Base-by-base conservation (phyloP, 2,329 filamentous ascomycete genomes). In the Ascochyta lentis region DNA sequence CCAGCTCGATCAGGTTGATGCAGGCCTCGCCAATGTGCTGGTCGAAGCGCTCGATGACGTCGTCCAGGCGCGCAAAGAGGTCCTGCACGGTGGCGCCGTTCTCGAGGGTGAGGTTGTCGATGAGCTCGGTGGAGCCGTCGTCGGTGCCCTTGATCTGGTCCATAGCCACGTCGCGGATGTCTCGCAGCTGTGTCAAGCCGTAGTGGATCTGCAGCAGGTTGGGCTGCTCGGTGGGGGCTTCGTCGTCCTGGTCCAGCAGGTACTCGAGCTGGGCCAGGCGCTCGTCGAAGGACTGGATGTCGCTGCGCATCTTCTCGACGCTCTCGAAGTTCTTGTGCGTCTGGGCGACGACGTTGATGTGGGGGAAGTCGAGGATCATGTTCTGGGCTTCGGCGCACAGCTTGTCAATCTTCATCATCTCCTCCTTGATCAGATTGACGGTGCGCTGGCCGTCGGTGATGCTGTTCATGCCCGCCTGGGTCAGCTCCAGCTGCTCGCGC, bases 381-480 rank as follows among this genome's bases (percentile, higher is more conserved):
- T 91, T 92, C 80, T 98, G 94, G 50, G 93, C 93, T 78, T 99
- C 96, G 61, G 93, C 92, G 80, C 95, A 99, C 62, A 99, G 86
- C 79, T 91, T 92, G 80, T 99, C 95, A 70, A 99, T 98, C 79
- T 94, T 96, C 83, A 96, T 92, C 86, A 99, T 95, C 80, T 99
- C 95, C 65, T 98, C 94, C 77, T 96, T 96, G 78, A 97, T 97
- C 68, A 90, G 86, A 72, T 91, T 89, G 33, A 99, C 91, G 58
- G 91, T 91, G 76, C 93, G 90, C 77, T 98, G 93, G 53, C 93
- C 93, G 72, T 97, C 92, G 40, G 86, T 87, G 63, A 99, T 88
- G 60, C 90, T 90, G 63, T 81, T 89, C 88, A 99, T 96, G 75
- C 95, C 95, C 65, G 90, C 86, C 79, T 98, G 94, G 10, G 95